Percentiles rank a stretch among this genome's conserved stretches.
phyloP scores from a whole-genome alignment of 257 asterid species.

The Gentiana macrophylla region DNA sequence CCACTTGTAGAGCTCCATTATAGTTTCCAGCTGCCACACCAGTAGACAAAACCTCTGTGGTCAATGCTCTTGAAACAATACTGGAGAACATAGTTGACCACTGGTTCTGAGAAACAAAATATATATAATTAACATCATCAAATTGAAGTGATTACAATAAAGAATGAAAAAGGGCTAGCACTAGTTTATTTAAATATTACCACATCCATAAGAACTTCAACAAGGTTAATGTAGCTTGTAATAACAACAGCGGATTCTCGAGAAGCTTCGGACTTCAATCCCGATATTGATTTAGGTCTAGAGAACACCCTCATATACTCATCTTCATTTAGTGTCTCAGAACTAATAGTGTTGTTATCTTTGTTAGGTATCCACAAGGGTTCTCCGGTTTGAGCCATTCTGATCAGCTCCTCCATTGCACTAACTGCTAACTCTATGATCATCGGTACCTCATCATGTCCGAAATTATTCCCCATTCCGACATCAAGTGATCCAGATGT shows the following conservation, averaged over 20 bases:
- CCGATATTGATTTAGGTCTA: constrained; percentile 59
- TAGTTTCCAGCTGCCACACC: constrained; percentile 74
- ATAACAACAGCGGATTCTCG: constrained; percentile 83
- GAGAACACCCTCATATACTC: constrained; percentile 69
- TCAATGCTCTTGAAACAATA: constrained; percentile 71
- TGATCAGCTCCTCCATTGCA: constrained; percentile 71
- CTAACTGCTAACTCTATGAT: constrained; percentile 70
- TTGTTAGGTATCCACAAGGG: constrained; percentile 50
- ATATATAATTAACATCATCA: neutral
- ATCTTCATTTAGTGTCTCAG: constrained; percentile 48
- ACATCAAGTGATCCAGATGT: constrained; percentile 39
- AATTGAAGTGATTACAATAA: neutral
- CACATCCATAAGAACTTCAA: constrained; percentile 94
- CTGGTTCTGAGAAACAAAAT: constrained; percentile 43
- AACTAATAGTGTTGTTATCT: constrained; percentile 8
- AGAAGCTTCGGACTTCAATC: constrained; percentile 82
- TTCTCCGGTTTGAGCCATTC: constrained; percentile 64
- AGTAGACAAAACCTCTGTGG: constrained; percentile 79
- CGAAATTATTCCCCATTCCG: constrained; percentile 45
- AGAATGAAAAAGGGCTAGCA: too few species aligned
- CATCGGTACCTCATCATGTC: constrained; percentile 47
- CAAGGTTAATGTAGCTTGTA: constrained; percentile 73
- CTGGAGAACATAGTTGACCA: constrained; percentile 80
- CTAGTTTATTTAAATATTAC: constrained; percentile 15
- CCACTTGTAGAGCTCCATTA: constrained; percentile 62